Evolutionary conservation across 495 filamentous ascomycete species (phyloP).

Genomic region (Penicillium ucsense): DNA sequence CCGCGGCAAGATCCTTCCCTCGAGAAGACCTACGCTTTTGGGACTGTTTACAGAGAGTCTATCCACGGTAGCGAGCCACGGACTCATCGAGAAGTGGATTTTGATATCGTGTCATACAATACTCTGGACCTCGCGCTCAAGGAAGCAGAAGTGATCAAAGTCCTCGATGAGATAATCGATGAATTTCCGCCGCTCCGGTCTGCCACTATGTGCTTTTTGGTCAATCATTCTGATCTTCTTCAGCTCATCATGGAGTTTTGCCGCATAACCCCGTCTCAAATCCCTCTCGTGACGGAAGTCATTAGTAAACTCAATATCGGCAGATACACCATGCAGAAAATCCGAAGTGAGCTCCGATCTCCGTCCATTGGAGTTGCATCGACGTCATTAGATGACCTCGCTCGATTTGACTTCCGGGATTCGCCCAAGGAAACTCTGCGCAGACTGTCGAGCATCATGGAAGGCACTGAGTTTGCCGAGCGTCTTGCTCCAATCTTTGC

Average conservation of each 20-base stretch:
- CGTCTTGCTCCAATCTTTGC: conserved; percentile 62
- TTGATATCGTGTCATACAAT: conserved; percentile 80
- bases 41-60: conserved; percentile 76
- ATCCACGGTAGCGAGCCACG: conserved; percentile 68
- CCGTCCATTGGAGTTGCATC: conserved; percentile 73
- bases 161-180: conserved; percentile 81
- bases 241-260: conserved; percentile 82
- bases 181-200: conserved; percentile 66
- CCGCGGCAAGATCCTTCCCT: conserved; percentile 58
- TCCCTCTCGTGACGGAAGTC: conserved; percentile 66
- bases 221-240: conserved; percentile 83
- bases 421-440: conserved; percentile 62
- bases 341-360: conserved; percentile 71
- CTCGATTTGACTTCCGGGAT: conserved; percentile 84
- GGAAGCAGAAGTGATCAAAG: conserved; percentile 91
- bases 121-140: conserved; percentile 76
- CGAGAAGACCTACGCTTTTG: conserved; percentile 79
- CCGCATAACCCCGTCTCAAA: conserved; percentile 57
- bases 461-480: conserved; percentile 57
- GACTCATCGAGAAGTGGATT: conserved; percentile 83
- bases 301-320: conserved; percentile 82
- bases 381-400: conserved; percentile 84
- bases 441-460: conserved; percentile 63
- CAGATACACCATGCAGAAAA: conserved; percentile 74
- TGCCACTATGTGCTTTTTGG: conserved; percentile 75